Percentiles rank a stretch among this genome's conserved stretches.
phyloP scores from a whole-genome alignment of 2,329 filamentous ascomycete species.

The Penicillium sp. region DNA sequence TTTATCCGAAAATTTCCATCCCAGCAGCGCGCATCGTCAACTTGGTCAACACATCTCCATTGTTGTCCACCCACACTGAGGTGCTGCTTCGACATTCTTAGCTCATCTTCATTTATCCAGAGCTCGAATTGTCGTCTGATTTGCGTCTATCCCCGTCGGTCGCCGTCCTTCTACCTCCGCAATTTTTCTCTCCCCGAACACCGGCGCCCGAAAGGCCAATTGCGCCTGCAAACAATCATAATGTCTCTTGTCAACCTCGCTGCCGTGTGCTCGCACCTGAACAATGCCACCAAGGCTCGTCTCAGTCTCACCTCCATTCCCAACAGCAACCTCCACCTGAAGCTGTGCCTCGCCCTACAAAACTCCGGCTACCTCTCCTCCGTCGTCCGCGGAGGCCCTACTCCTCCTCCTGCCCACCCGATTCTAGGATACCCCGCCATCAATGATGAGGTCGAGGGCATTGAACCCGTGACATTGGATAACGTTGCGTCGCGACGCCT shows the following conservation, averaged over 20 bases:
- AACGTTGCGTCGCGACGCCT: constrained; percentile 77
- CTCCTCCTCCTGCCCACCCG: constrained; percentile 58
- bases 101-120: neutral
- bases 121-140: neutral
- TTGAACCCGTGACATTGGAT: constrained; percentile 63
- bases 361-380: constrained; percentile 79
- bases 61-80: constrained; percentile 2
- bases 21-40: constrained; percentile 7
- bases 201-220: constrained; percentile 26
- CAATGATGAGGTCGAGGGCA: constrained; percentile 39
- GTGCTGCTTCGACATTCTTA: neutral
- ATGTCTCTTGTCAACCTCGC: constrained; percentile 78
- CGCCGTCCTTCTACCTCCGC: neutral
- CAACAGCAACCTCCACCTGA: constrained; percentile 79
- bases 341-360: constrained; percentile 75
- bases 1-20: constrained; percentile 46
- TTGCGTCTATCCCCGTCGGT: neutral
- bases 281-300: constrained; percentile 83
- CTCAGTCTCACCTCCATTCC: constrained; percentile 83
- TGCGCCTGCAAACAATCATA: constrained; percentile 25
- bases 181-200: constrained; percentile 12
- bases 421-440: constrained; percentile 55
- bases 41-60: constrained; percentile 9
- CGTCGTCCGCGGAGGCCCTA: constrained; percentile 73
- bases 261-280: constrained; percentile 85